Base-by-base conservation (phyloP, 306 rosid species). In the Sesbania bispinosa region DNA sequence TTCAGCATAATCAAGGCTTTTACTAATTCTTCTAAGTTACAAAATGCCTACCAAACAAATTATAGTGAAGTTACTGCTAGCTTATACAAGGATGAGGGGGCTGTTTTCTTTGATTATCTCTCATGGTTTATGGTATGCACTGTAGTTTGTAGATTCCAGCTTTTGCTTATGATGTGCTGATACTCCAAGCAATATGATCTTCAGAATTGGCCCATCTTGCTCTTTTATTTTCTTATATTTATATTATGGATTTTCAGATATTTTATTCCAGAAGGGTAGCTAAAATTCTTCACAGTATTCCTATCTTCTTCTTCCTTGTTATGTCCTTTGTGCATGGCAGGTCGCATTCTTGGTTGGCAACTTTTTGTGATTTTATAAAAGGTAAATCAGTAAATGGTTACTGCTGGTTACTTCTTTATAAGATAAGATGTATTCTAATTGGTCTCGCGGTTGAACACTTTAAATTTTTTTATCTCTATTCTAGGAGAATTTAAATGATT, bases 51-150 rank as follows among this genome's bases (percentile, higher is more conserved):
- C 29, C 85, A 82, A 68, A 84, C 76, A 80, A 82, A 71, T 66
- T 86, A 73, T 38, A 52, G 42, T 63, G 85, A 76, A 78, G 77
- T 71, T 39, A 77, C 73, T 69, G 59, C 81, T 63, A 78, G 76
- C 55, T 73, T 70, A 46, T 73, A 80, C 6, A 62, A 81, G 20
- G 88, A 81, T 47, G 96, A 86, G 39, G 88, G 74, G 36, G 96
- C 95, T 79, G 73, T 95, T 80, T 95, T 89, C 93, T 95, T 95
- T 79, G 99, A 95, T 84, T 95, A 88, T 79, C 71, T 95, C 67
- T 78, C 93, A 59, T 82, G 85, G 89, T 91, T 95, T 84, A 88
- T 95, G 99, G 99, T 95, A 95, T 70, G 85, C 79, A 65, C 61
- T 67, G 62, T 79, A 64, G 60, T 82, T 45, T 41, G 51, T 61